A percentile compares a stretch with the other conserved stretches of the same genome.
These are phyloP conservation scores for Alternaria burnsii DNA, from an alignment of 2,329 filamentous ascomycete genomes.

Conservation along the genomic window DNA sequence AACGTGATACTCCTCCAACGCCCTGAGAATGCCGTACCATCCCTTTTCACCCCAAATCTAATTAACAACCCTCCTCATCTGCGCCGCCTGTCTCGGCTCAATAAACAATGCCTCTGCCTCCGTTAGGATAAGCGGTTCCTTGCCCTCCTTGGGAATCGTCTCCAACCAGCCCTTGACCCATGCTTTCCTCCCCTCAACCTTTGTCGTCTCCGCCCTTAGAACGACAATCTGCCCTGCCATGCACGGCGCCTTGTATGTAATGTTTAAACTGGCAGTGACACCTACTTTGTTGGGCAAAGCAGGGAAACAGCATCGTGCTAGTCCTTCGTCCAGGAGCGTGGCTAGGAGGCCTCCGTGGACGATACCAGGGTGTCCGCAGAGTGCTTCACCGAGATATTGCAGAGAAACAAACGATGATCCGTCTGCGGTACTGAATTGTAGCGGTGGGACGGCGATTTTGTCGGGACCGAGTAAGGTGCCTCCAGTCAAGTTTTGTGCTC, in stretches of 20 bases:
- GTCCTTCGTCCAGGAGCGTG: constrained; percentile 90
- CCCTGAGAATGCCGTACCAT: constrained; percentile 5
- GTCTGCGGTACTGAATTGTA: constrained; percentile 72
- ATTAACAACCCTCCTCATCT: constrained; percentile 42
- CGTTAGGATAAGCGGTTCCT: constrained; percentile 70
- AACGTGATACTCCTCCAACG: background rate
- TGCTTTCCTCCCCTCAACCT: constrained; percentile 90
- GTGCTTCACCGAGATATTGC: constrained; percentile 76
- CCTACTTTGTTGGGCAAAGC: constrained; percentile 86
- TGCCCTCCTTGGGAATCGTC: constrained; percentile 69
- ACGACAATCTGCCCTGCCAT: constrained; percentile 79
- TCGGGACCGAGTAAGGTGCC: constrained; percentile 79
- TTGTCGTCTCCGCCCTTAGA: constrained; percentile 78
- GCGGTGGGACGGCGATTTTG: constrained; percentile 81
- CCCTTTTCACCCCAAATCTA: constrained; percentile 7
- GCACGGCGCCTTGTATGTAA: constrained; percentile 83
- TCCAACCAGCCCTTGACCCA: constrained; percentile 92
- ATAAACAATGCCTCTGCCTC: constrained; percentile 89
- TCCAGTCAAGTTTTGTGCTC: constrained; percentile 79
- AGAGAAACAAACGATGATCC: constrained; percentile 67
- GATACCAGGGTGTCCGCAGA: constrained; percentile 91
- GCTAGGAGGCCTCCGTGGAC: constrained; percentile 90
- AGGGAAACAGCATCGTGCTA: constrained; percentile 87
- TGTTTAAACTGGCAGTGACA: constrained; percentile 84
- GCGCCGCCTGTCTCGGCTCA: constrained; percentile 80